Evolutionary conservation across 805 yeast species (phyloP).

Genomic region (Zygotorulaspora florentina): DNA sequence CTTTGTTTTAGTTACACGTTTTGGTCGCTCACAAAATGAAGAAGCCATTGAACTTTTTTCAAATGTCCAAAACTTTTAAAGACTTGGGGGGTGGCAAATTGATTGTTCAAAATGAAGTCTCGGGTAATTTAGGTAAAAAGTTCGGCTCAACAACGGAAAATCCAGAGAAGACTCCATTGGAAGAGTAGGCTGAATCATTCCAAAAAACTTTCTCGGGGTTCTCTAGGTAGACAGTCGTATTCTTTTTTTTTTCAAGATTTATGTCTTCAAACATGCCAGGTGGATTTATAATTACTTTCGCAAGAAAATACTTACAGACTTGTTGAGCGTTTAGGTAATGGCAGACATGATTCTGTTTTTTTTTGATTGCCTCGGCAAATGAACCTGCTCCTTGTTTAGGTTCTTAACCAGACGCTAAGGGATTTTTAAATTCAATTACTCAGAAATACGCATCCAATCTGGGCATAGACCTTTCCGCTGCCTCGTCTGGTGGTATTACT

Average conservation of each 20-base stretch:
- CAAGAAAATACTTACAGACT: slow-evolving; percentile 86
- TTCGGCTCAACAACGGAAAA: slow-evolving; percentile 97
- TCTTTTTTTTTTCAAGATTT: slow-evolving; percentile 84
- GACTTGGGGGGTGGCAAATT: slow-evolving; percentile 98
- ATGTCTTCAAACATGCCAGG: slow-evolving; percentile 99
- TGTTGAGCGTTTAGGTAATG: slow-evolving; percentile 90
- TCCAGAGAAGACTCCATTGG: slow-evolving; percentile 96
- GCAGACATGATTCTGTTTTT: slow-evolving; percentile 92
- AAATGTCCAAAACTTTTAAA: slow-evolving; percentile 89
- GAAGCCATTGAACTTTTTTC: slow-evolving; percentile 79
- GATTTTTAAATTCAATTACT: slow-evolving; percentile 75
- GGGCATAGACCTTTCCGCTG: slow-evolving; percentile 71
- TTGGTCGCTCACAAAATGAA: slow-evolving; percentile 94
- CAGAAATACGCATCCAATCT: slow-evolving; percentile 80
- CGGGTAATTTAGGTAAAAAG: slow-evolving; percentile 98
- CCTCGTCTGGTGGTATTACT: slow-evolving; percentile 50
- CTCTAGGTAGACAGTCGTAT: slow-evolving; percentile 88
- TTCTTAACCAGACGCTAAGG: slow-evolving; percentile 84
- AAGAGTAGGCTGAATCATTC: slow-evolving; percentile 91
- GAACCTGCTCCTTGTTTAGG: slow-evolving; percentile 91
- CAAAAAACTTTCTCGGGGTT: slow-evolving; percentile 86
- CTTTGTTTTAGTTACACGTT: slow-evolving; percentile 75
- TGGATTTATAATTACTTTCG: slow-evolving; percentile 89
- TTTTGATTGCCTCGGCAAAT: slow-evolving; percentile 74
- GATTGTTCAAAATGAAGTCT: slow-evolving; percentile 95